Base-by-base conservation (phyloP, 108 stramenopile species). In the Skeletonema marinoi region DNA sequence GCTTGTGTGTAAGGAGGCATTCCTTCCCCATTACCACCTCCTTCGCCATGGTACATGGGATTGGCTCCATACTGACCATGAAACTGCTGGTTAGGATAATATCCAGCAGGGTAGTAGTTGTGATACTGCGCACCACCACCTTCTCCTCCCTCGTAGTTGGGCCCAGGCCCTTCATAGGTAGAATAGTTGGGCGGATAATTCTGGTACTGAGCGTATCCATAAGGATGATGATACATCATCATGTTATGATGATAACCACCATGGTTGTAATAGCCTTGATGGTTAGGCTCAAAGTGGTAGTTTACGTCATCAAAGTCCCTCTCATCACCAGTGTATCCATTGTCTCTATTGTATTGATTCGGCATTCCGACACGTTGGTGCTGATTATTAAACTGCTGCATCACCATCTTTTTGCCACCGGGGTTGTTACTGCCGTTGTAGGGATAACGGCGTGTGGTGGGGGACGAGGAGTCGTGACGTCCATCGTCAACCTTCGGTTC, bases 401-500 rank as follows among this genome's bases (percentile, higher is more conserved):
- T 56, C 54, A 56, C 25, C 54, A 25, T 56, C 6, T 56, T 3
- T 16, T 25, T 25, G 54, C 54, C 54, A 1, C 54, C 54, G 54
- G 54, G 6, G 54, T 25, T 29, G 54, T 25, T 25, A 17, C 10
- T 56, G 54, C 25, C 25, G 25, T 56, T 56, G 54, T 29, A 25
- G 54, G 54, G 9, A 25, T 56, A 56, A 56, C 44, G 44, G 44
- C 44, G 44, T n/a, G 44, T 3, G 16, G 44, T n/a, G 44, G 44
- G 11, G 16, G 44, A 46, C 14, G 44, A n/a, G 44, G 44, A 46
- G 44, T 46, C 44, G 44, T 46, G 16, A 46, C 54, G 54, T 10
- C 54, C 68, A 13, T 60, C 67, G 32, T 63, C 60, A 25, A 66
- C 71, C 56, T 86, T 87, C 14, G 89, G 89, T 51, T 86, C 76